Evolutionary conservation across 805 yeast species (phyloP), one percentile per base, ranked within the genome.

Genomic region (Nakazawaea pomicola): DNA sequence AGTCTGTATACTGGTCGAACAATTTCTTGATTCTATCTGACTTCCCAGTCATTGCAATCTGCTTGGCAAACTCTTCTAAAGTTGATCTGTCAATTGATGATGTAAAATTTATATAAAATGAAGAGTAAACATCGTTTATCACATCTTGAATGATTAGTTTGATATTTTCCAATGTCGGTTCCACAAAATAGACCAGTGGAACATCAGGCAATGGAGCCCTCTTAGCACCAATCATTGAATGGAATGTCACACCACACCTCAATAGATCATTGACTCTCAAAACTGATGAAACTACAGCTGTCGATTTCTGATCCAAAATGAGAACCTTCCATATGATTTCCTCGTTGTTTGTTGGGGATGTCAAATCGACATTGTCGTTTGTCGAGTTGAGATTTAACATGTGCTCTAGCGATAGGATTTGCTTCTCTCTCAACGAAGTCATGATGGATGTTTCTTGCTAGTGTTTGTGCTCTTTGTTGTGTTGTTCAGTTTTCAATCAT

Each of bases 141-240:
- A 93, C 62, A 57, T 93, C 99, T 37, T 76, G 72, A 9, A 86
- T 74, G 28, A 93, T 84, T 24, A 63, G 56, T 23, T 74, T 64
- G 31, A 93, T 69, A 56, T 93, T 93, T 36, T 77, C 91, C 20
- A 72, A 66, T 0, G 93, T 84, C 5, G 99, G 98, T 44, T 84
- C 83, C 25, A 93, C 83, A 52, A 93, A 91, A 62, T 93, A 93
- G 34, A 93, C 77, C 3, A 80, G 98, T 0, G 98, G 97, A 11
- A 91, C 98, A 53, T 93, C 99, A 1, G 95, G 90, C 38, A 93
- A 70, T 1, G 91, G 74, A n/a, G 90, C 77, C 46, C 99, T 70
- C 44, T 74, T 76, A 35, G 88, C 70, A 41, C 70, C 69, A 41
- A 91, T 78, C 37, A 84, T 62, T 45, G 91, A 72, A 57, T 93